These are phyloP conservation scores for Nitzschia putrida DNA, from an alignment of 108 stramenopile genomes.

Conservation along the genomic window DNA sequence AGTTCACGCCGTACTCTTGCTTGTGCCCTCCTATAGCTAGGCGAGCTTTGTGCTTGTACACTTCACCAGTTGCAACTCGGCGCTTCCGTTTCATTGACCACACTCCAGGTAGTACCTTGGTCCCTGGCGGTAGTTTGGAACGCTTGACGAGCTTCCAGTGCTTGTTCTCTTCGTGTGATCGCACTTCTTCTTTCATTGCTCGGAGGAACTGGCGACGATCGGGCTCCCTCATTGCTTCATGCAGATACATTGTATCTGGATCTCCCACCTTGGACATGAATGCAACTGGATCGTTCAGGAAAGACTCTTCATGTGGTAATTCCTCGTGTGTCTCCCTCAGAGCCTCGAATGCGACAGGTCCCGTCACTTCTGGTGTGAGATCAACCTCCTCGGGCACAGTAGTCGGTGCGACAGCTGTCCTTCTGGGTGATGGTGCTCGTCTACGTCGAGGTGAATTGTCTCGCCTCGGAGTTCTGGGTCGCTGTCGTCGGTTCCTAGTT, in stretches of 20 bases:
- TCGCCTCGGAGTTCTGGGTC: too few species aligned
- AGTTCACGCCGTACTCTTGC: constrained; percentile 5
- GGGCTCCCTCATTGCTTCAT: constrained; percentile 31
- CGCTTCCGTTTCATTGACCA: too few species aligned
- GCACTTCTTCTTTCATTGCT: constrained; percentile 31
- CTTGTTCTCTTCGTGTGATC: constrained; percentile 9
- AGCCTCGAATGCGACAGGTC: not conserved
- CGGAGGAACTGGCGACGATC: constrained; percentile 25
- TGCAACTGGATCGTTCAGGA: constrained; percentile 20
- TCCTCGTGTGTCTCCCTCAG: too few species aligned
- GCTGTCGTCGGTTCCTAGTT: too few species aligned
- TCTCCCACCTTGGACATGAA: constrained; percentile 14
- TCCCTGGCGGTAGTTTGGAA: constrained; percentile 27
- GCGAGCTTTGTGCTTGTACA: constrained; percentile 15
- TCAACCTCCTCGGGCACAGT: too few species aligned
- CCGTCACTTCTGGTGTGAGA: too few species aligned
- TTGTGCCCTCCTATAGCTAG: too few species aligned
- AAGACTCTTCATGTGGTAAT: not conserved
- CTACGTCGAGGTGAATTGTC: too few species aligned
- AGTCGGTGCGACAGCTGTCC: too few species aligned
- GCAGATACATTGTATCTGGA: constrained; percentile 42
- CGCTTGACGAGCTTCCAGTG: constrained; percentile 23
- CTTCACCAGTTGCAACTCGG: constrained; percentile 28
- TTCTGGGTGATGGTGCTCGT: too few species aligned
- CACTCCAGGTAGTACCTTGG: constrained; percentile 38